A percentile compares a stretch with the other conserved stretches of the same genome.
These are phyloP conservation scores for Dictyostelium purpureum DNA, from an alignment of 78 protist genomes.

Conservation along the genomic window DNA sequence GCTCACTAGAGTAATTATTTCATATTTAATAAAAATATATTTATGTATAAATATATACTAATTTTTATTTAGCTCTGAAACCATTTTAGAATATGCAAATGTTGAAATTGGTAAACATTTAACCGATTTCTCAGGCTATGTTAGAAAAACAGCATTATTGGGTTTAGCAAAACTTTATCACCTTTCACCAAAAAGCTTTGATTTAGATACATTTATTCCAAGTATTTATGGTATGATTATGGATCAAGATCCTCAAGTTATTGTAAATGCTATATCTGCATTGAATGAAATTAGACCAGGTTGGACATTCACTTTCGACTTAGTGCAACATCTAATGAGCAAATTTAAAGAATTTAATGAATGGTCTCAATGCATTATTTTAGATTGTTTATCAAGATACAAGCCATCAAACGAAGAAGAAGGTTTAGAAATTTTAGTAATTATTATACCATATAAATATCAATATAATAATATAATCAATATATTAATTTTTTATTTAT, in stretches of 20 bases:
- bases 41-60: not conserved
- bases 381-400: constrained; percentile 61
- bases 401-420: constrained; percentile 65
- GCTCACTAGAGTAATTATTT: constrained; percentile 47
- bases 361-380: constrained; percentile 85
- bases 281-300: constrained; percentile 92
- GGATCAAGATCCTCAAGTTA: constrained; percentile 89
- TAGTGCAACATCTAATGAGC: constrained; percentile 67
- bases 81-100: constrained; percentile 90
- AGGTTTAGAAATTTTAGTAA: constrained; percentile 84
- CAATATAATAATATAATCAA: not conserved
- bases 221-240: constrained; percentile 75
- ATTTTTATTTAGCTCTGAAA: not conserved
- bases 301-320: constrained; percentile 38
- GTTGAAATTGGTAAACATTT: constrained; percentile 72
- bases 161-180: constrained; percentile 85
- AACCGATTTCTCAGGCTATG: constrained; percentile 90
- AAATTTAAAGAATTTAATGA: constrained; percentile 88
- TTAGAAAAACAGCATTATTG: constrained; percentile 95
- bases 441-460: not conserved
- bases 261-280: constrained; percentile 84
- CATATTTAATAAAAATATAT: not conserved
- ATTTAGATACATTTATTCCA: constrained; percentile 41
- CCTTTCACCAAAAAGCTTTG: not conserved
- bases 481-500: not conserved